phyloP scores from a whole-genome alignment of 129 eudicot species.

The Flaveria linearis region DNA sequence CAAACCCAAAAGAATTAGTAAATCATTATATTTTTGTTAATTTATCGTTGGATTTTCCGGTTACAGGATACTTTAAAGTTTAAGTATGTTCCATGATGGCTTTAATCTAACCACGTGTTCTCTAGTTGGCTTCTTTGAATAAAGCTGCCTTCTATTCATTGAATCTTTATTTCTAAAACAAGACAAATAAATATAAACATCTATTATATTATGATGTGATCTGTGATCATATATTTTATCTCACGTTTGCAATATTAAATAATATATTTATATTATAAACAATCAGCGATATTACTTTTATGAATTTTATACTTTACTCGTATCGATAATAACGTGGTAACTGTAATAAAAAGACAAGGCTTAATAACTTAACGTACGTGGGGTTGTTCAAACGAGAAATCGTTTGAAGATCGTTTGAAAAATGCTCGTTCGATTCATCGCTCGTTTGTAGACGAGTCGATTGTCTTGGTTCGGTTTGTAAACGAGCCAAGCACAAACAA shows the following conservation, averaged over 20 bases:
- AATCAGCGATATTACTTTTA: neutral
- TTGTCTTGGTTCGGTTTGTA: no score
- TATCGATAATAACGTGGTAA: no score
- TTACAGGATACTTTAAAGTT: neutral
- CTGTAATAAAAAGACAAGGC: no score
- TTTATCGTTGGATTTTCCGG: neutral
- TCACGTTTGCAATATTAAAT: constrained; percentile 7
- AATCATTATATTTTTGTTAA: neutral
- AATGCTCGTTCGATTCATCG: no score
- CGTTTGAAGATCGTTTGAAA: no score
- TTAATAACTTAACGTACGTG: no score
- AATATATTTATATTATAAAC: neutral
- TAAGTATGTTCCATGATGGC: neutral
- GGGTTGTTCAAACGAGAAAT: no score
- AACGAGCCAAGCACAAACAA: no score
- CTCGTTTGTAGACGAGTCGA: no score
- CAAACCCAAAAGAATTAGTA: no score
- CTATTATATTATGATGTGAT: neutral
- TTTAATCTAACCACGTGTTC: constrained; percentile 10
- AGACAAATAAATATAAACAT: neutral
- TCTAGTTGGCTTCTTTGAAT: neutral
- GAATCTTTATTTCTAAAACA: constrained; percentile 2
- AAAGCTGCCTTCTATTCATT: constrained; percentile 6
- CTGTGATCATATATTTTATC: neutral
- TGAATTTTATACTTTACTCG: no score